These are phyloP conservation scores for Salix arbutifolia DNA, from an alignment of 345 rosid genomes.

Conservation along the genomic window DNA sequence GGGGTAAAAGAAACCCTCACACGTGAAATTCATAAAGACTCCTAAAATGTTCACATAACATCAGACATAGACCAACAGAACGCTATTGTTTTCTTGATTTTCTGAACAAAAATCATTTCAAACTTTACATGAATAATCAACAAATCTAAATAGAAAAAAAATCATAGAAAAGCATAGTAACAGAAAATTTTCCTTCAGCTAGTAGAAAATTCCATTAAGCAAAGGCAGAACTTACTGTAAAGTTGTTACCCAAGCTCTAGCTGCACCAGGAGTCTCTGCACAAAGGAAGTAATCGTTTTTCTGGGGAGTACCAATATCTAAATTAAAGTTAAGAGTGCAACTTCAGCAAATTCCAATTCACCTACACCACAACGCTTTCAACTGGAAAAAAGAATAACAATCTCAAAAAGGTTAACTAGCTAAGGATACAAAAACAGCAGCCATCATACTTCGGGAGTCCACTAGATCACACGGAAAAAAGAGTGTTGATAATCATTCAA, in stretches of 20 bases:
- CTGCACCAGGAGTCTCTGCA: slow-evolving; percentile 95
- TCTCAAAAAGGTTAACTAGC: neutral
- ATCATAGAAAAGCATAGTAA: neutral
- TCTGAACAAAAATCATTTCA: neutral
- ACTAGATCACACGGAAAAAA: slow-evolving; percentile 41
- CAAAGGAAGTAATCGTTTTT: slow-evolving; percentile 92
- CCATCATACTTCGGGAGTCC: slow-evolving; percentile 94
- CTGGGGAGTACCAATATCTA: slow-evolving; percentile 98
- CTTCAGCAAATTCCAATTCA: neutral
- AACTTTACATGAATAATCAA: neutral
- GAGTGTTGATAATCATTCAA: slow-evolving; percentile 12
- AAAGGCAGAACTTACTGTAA: slow-evolving; percentile 63
- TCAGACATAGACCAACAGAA: neutral
- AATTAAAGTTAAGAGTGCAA: slow-evolving; percentile 33
- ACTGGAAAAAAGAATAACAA: slow-evolving; percentile 1
- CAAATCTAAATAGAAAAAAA: neutral
- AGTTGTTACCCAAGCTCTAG: slow-evolving; percentile 97
- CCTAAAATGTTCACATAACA: neutral
- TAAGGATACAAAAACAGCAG: slow-evolving; percentile 95
- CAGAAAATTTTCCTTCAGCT: neutral
- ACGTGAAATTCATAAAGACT: neutral
- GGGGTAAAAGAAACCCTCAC: neutral
- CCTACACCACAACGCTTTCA: neutral
- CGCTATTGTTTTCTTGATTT: neutral
- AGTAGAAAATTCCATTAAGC: neutral